These are phyloP conservation scores for Pholiota adiposa DNA, from an alignment of 1,284 basidiomycete species.

Conservation along the genomic window DNA sequence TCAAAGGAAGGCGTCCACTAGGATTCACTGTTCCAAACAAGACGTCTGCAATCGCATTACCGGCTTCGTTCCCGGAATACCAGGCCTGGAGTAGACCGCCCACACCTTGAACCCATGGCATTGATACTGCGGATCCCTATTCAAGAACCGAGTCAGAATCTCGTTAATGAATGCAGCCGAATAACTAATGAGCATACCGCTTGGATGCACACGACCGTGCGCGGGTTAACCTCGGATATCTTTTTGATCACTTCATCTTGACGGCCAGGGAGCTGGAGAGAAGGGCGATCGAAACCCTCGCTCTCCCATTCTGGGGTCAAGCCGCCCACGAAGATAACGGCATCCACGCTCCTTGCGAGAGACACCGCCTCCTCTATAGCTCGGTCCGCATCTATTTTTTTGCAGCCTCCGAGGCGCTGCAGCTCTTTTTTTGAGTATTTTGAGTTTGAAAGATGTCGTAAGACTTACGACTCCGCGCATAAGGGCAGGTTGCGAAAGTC, in stretches of 20 bases:
- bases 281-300: slow-evolving; percentile 69
- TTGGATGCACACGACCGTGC: slow-evolving; percentile 70
- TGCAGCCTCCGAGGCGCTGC: slow-evolving; percentile 67
- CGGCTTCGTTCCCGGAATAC: slow-evolving; percentile 80
- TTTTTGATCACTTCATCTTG: slow-evolving; percentile 67
- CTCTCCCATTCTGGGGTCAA: slow-evolving; percentile 73
- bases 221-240: slow-evolving; percentile 63
- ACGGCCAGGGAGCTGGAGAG: slow-evolving; percentile 58
- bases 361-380: slow-evolving; percentile 62
- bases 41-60: slow-evolving; percentile 76
- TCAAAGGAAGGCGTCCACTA: slow-evolving; percentile 69
- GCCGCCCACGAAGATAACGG: slow-evolving; percentile 64
- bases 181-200: slow-evolving; percentile 46
- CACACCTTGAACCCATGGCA: slow-evolving; percentile 65
- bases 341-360: slow-evolving; percentile 62
- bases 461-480: slow-evolving; percentile 67
- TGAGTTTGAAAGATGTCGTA: neutral
- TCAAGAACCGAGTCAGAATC: slow-evolving; percentile 6
- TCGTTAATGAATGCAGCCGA: neutral
- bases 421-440: slow-evolving; percentile 2
- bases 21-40: slow-evolving; percentile 78
- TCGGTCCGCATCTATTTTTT: slow-evolving; percentile 61
- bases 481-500: slow-evolving; percentile 59
- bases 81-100: slow-evolving; percentile 62
- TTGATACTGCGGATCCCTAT: slow-evolving; percentile 67